Evolutionary conservation across 2,329 filamentous ascomycete genomes (phyloP).

Genomic region (Monilinia fructicola): DNA sequence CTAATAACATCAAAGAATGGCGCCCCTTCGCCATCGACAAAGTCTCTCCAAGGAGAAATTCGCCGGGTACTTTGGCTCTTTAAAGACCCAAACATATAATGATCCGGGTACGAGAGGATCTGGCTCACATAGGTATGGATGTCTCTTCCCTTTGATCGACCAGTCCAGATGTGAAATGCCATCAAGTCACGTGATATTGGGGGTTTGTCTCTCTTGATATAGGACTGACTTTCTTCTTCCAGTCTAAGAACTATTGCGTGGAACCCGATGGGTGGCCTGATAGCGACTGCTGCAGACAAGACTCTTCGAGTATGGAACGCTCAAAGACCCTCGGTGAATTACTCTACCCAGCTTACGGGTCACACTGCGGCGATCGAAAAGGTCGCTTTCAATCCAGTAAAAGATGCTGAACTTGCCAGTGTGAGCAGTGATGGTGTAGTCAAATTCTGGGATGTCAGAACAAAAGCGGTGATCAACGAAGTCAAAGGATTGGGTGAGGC

Average conservation of each 20-base stretch:
- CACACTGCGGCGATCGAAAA: slow-evolving; percentile 67
- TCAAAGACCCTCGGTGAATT: slow-evolving; percentile 69
- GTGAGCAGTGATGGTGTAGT: slow-evolving; percentile 72
- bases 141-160: slow-evolving; percentile 34
- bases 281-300: slow-evolving; percentile 74
- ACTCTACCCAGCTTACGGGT: slow-evolving; percentile 73
- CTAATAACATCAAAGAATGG: slow-evolving; percentile 27
- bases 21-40: slow-evolving; percentile 47
- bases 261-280: slow-evolving; percentile 80
- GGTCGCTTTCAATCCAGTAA: slow-evolving; percentile 74
- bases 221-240: slow-evolving; percentile 5
- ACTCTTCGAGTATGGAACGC: slow-evolving; percentile 80
- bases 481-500: slow-evolving; percentile 65
- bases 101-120: slow-evolving; percentile 57
- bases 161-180: not conserved
- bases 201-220: not conserved
- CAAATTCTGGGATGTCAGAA: slow-evolving; percentile 78
- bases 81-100: slow-evolving; percentile 71
- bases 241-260: slow-evolving; percentile 81
- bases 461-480: slow-evolving; percentile 68
- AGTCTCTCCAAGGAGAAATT: slow-evolving; percentile 70
- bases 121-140: slow-evolving; percentile 57
- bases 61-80: slow-evolving; percentile 60
- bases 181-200: not conserved
- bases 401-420: slow-evolving; percentile 75